phyloP scores from a whole-genome alignment of 805 yeast species.

The Yamadazyma kitorensis region DNA sequence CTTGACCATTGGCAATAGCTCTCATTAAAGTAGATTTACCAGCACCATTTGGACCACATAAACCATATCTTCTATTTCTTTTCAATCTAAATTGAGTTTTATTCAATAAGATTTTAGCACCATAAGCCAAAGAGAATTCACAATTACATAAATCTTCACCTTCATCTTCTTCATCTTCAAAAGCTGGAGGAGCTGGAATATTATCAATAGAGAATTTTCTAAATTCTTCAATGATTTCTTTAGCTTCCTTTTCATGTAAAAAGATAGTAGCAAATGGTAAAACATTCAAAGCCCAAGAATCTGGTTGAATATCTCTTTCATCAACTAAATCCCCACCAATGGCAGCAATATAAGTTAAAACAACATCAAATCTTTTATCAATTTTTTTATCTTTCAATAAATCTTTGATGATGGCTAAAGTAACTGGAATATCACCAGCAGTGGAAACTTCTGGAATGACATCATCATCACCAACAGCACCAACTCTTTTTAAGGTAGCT shows the following conservation, averaged over 20 bases:
- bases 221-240: slow-evolving; percentile 83
- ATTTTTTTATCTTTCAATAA: slow-evolving; percentile 67
- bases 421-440: slow-evolving; percentile 95
- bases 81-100: slow-evolving; percentile 98
- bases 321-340: slow-evolving; percentile 99
- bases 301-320: slow-evolving; percentile 90
- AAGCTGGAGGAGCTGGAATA: slow-evolving; percentile 94
- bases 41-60: slow-evolving; percentile 64
- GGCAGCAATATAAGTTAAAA: slow-evolving; percentile 82
- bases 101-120: slow-evolving; percentile 99
- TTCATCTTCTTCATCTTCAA: slow-evolving; percentile 96
- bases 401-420: slow-evolving; percentile 74
- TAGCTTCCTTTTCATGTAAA: slow-evolving; percentile 90
- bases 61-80: slow-evolving; percentile 99
- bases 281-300: slow-evolving; percentile 83
- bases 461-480: slow-evolving; percentile 90
- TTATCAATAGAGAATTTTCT: slow-evolving; percentile 96
- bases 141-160: slow-evolving; percentile 99
- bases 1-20: slow-evolving; percentile 97
- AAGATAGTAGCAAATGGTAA: slow-evolving; percentile 95
- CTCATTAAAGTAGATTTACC: slow-evolving; percentile 74
- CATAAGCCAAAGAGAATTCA: slow-evolving; percentile 99
- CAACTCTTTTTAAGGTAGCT: slow-evolving; percentile 97
- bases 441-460: slow-evolving; percentile 94
- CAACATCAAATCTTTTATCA: slow-evolving; percentile 67